Conservation (phyloP, 2,329 filamentous ascomycete species). For the Ceratocystis diversiconidia region DNA sequence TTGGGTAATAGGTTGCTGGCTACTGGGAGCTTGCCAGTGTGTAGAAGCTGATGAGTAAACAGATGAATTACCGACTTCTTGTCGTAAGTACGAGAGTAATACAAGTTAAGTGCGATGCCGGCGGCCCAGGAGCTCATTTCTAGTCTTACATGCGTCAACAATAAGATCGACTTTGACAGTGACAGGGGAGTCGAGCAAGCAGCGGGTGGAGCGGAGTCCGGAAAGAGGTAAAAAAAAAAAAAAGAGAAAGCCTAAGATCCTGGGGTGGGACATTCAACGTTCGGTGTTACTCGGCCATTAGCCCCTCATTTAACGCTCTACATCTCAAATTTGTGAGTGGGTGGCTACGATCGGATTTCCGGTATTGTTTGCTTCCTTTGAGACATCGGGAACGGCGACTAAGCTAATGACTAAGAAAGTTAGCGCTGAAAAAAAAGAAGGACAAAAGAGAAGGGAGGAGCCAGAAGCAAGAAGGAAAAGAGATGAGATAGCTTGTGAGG, state of each 20-base stretch:
- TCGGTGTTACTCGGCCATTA: constrained; percentile 1
- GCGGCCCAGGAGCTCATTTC: background rate
- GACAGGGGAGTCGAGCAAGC: background rate
- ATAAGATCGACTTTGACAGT: background rate
- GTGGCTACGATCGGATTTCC: background rate
- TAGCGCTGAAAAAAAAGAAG: background rate
- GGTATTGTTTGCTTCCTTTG: constrained; percentile 3
- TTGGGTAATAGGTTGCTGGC: background rate
- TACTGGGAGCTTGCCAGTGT: background rate
- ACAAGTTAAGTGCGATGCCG: background rate
- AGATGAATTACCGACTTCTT: background rate
- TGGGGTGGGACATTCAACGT: background rate
- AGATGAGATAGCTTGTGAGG: background rate
- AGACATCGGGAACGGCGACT: constrained; percentile 1
- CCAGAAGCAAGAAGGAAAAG: background rate
- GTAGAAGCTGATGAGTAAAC: background rate
- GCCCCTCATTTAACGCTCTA: background rate
- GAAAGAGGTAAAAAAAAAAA: background rate
- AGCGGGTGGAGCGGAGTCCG: background rate
- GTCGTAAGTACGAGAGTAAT: constrained; percentile 1
- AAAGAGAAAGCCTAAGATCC: background rate
- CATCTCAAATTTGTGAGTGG: background rate
- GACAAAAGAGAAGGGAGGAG: background rate
- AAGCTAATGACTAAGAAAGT: background rate
- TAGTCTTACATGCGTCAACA: background rate